Evolutionary conservation across 2,329 filamentous ascomycete genomes (phyloP), one percentile per base, ranked within the genome.

Genomic region (Gnomoniopsis smithogilvyi): DNA sequence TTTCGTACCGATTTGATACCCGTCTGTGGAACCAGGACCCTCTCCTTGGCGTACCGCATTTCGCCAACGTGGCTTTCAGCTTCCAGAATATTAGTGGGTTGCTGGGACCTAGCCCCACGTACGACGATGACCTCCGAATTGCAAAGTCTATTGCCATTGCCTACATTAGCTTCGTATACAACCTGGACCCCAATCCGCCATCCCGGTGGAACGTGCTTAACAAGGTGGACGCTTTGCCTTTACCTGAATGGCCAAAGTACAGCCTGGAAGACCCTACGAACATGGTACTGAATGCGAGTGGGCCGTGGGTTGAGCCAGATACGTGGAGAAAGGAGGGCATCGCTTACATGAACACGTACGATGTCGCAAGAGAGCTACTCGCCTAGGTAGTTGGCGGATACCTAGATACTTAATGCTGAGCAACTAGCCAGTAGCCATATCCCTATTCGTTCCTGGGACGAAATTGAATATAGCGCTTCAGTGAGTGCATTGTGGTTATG

Each of bases 1-100:
- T 75, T 62, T 78, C 75, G 60, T 82, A 81, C 67, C 76, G 78
- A 2, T 81, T 81, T 57, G 78, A 81, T 63, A 78, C 78, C 58
- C 68, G 70, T n/a, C 67, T 72, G 22, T 80, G 76, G 70, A 73
- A 76, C 60, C 70, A 73, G 7, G 64, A 65, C 2, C 70, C 71
- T 15, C 73, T 74, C 61, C 72, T 73, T 8, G 78, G 76, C 2
- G 73, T 76, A 19, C 73, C 73, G 58, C 79, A 82, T 61, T 80
- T 80, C 55, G 72, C 73, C 64, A 80, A 81, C 51, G 78, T 80
- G 1, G 77, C 77, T 2, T 81, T 78, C 64, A 77, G 73, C 61
- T 81, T 82, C 65, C 77, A 81, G 65, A 81, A 81, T 57, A 78
- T 80, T 49, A 74, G 73, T 1, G 78, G 78, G 0, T 60, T 75